Base-by-base conservation (phyloP, 768 basidiomycete genomes). In the Phanerochaete sordida region DNA sequence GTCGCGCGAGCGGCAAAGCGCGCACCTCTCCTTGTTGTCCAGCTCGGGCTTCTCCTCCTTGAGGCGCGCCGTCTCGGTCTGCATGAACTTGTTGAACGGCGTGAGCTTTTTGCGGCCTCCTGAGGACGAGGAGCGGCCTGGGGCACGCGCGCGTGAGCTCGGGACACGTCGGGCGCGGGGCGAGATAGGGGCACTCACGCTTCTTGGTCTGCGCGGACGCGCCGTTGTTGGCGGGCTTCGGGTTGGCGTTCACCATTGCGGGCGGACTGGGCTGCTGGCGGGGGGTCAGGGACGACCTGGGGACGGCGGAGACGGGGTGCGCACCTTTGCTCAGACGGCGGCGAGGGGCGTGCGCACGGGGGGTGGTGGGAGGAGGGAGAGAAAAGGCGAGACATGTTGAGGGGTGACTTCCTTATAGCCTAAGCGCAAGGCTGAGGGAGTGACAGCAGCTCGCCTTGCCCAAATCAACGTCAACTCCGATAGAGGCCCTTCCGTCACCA, bases 1-100 rank as follows among this genome's bases (percentile, higher is more conserved):
- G 30, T 28, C 11, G 37, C 11, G 21, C 11, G 31, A 21, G 48
- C 23, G 50, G 31, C 19, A 9, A 16, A 49, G 39, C 45, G 63
- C 79, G 65, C 70, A 91, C 90, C 90, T 80, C 61, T 90, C 88
- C 69, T 84, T 84, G 74, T 91, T 90, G 31, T 79, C 67, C 67
- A 90, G 81, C 56, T 86, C 81, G 31, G 90, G 90, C 64, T 91
- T 81, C 19, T 83, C 77, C 66, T 88, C 86, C 78, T 89, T 91
- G 71, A 92, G 79, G 59, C 88, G 86, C 33, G 86, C 85, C 80
- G 91, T 85, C 71, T 91, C 90, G 23, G 81, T 76, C 79, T 90
- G 84, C 88, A 91, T 77, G 71, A 87, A 93, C 71, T 86, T 88
- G 71, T 92, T 92, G 75, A 88, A 93, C 15, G 83, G 80, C 35